These are phyloP conservation scores for Phylloporus sp. DNA, from an alignment of 768 basidiomycete species.

Conservation along the genomic window DNA sequence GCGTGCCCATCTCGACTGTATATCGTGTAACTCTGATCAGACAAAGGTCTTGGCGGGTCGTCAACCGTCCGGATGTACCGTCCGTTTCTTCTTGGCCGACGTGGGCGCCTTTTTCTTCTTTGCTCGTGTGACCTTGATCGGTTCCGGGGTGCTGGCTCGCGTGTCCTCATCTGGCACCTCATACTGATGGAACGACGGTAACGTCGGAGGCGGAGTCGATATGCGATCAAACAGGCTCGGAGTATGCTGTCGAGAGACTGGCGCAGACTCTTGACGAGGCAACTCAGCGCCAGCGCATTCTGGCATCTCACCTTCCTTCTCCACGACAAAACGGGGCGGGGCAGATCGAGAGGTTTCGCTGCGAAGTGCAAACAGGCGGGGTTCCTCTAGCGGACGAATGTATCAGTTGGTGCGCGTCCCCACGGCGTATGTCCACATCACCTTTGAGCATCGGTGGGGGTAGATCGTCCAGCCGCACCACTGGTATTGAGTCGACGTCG, in stretches of 20 bases:
- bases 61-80: conserved; percentile 26
- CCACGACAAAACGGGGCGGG: conserved; percentile 54
- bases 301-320: conserved; percentile 85
- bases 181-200: conserved; percentile 47
- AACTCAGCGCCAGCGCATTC: conserved; percentile 36
- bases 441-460: conserved; percentile 42
- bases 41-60: conserved; percentile 2
- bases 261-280: conserved; percentile 22
- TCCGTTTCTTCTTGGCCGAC: conserved; percentile 66
- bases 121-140: conserved; percentile 68
- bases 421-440: not conserved
- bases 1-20: conserved; percentile 19
- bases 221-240: conserved; percentile 27
- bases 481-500: conserved; percentile 89
- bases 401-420: conserved; percentile 23
- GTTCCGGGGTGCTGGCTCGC: conserved; percentile 55
- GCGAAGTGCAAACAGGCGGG: conserved; percentile 43
- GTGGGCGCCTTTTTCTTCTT: conserved; percentile 59
- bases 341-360: conserved; percentile 38
- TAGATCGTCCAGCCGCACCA: conserved; percentile 77
- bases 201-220: conserved; percentile 34
- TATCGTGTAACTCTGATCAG: conserved; percentile 21
- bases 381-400: conserved; percentile 30
- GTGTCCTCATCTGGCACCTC: conserved; percentile 43
- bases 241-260: conserved; percentile 24